A percentile compares a stretch with the other conserved stretches of the same genome.
These are phyloP conservation scores for Podaxis carcinomalis DNA, from an alignment of 768 basidiomycete genomes.

Conservation along the genomic window DNA sequence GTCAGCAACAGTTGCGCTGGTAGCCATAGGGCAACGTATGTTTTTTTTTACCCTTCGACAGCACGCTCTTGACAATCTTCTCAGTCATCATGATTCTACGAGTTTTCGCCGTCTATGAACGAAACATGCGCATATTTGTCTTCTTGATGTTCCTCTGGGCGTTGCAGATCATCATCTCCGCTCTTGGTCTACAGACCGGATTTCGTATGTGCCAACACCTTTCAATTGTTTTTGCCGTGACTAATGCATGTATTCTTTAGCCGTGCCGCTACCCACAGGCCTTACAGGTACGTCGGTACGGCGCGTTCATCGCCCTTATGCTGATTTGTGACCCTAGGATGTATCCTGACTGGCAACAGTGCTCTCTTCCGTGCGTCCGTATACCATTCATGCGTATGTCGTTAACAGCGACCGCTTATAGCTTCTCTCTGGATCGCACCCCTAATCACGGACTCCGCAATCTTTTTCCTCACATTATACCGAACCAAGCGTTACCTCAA, in stretches of 20 bases:
- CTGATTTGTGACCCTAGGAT: constrained; percentile 15
- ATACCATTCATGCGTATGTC: too few relatives aligned
- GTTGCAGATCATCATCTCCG: constrained; percentile 21
- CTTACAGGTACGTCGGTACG: constrained; percentile 17
- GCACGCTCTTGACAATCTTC: background rate
- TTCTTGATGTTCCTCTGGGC: constrained; percentile 21
- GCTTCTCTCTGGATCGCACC: constrained; percentile 24
- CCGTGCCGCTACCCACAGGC: constrained; percentile 20
- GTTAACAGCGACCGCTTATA: background rate
- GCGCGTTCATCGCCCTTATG: background rate
- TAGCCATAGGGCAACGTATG: constrained; percentile 19
- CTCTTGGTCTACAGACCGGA: constrained; percentile 19
- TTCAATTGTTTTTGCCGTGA: background rate
- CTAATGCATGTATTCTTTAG: constrained; percentile 8
- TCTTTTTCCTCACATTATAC: constrained; percentile 17
- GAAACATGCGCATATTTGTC: constrained; percentile 14
- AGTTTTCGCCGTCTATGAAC: constrained; percentile 25
- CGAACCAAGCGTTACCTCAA: constrained; percentile 14
- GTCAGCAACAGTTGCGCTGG: constrained; percentile 20
- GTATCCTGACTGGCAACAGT: constrained; percentile 20
- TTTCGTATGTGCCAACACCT: constrained; percentile 17
- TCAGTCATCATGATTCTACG: constrained; percentile 29
- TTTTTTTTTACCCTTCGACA: background rate
- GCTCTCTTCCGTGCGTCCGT: constrained; percentile 20
- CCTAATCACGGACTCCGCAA: constrained; percentile 17